Evolutionary conservation across 495 filamentous ascomycete species (phyloP), one percentile per base, ranked within the genome.

Genomic region (Jackrogersella multiformis): DNA sequence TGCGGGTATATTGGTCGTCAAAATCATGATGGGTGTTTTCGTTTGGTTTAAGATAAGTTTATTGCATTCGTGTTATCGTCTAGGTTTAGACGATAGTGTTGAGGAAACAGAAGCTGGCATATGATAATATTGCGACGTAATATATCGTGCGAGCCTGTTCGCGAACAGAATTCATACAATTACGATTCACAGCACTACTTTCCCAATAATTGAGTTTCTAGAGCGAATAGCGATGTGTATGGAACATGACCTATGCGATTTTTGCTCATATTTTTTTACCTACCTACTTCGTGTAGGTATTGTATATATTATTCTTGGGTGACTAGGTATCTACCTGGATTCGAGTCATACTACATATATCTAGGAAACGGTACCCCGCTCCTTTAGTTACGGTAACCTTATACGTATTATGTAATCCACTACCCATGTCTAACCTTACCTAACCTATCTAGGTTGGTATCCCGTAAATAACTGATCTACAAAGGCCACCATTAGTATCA

Each of bases 1-100:
- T 61, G 72, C 67, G 66, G 67, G 70, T 70, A 70, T 71, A 61
- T 56, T 54, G 64, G 69, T 58, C 52, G 60, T 70, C 54, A 68
- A 72, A 74, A 74, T 66, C 57, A 64, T 45, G 59, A 64, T 58
- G 15, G 52, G 56, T 32, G n/a, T 34, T 36, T 57, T 54, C 51
- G 26, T 68, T 67, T 42, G 32, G 28, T 21, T 48, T 54, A 20
- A 34, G 24, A 53, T 44, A 28, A 52, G 51, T 53, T 56, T 41
- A 48, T 52, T 64, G 62, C 56, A 64, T 66, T 46, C 36, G 34
- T 61, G 49, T 54, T 55, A 53, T 39, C 54, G 23, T 56, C 51
- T 54, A 52, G 55, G 28, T 52, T 32, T 55, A 36, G 56, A 51
- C 45, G 49, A 16, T 60, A 32, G 56, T n/a, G n/a, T 42, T 20